Conservation (phyloP, 306 rosid species). For the Corylus americana region DNA sequence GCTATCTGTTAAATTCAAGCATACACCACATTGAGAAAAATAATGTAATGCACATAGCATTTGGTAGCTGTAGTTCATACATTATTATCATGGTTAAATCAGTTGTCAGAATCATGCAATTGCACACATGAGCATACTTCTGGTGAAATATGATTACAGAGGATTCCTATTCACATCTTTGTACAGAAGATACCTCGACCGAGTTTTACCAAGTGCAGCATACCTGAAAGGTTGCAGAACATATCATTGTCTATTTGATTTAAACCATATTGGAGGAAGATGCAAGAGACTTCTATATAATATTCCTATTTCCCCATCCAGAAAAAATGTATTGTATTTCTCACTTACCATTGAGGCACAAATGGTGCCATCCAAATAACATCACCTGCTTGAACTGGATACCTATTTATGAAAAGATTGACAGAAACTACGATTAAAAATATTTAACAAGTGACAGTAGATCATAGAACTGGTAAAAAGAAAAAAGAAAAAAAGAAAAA, state of each 20-base stretch:
- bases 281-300: not conserved
- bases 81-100: not conserved
- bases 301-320: slow-evolving; percentile 1
- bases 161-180: slow-evolving; percentile 86
- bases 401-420: slow-evolving; percentile 47
- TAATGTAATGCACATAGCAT: not conserved
- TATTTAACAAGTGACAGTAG: not conserved
- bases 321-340: not conserved
- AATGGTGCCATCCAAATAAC: slow-evolving; percentile 99
- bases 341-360: slow-evolving; percentile 83
- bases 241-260: slow-evolving; percentile 6
- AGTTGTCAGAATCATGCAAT: not conserved
- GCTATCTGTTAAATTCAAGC: not conserved
- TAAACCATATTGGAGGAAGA: slow-evolving; percentile 11
- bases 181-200: slow-evolving; percentile 84
- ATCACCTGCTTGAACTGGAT: slow-evolving; percentile 91
- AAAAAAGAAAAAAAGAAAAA: not conserved
- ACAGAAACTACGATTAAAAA: not conserved
- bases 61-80: not conserved
- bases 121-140: slow-evolving; percentile 15
- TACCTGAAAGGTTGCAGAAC: slow-evolving; percentile 59
- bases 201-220: slow-evolving; percentile 84
- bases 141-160: slow-evolving; percentile 36
- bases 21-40: not conserved
- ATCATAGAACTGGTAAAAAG: not conserved